Base-by-base conservation (phyloP, 2,329 filamentous ascomycete species). In the Pseudogymnoascus sp. region DNA sequence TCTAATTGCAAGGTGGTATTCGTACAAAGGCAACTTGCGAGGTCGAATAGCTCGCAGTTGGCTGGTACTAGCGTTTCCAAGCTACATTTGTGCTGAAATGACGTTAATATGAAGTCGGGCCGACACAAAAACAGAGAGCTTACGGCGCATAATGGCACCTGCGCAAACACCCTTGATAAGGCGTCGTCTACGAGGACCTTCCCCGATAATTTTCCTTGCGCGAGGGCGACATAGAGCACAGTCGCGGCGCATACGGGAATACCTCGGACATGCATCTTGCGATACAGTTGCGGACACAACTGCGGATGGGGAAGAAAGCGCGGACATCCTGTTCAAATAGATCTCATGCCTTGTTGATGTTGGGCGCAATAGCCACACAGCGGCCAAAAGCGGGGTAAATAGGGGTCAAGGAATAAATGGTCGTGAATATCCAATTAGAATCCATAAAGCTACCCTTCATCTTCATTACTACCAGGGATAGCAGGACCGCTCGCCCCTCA, bases 1-100 rank as follows among this genome's bases (percentile, higher is more conserved):
- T 64, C 31, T 38, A 28, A 40, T 46, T 64, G 67, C 35, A 68
- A 43, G 31, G 60, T 59, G n/a, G 33, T 35, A 50, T 64, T 67
- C 24, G 33, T 63, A 53, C 67, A 69, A 26, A 69, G 40, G 61
- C 67, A 69, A 35, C 64, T 62, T 53, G 16, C 24, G 12, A 62
- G 24, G 7, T 35, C 38, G 16, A 33, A 26, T 19, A 62, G 38
- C 7, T 62, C 38, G n/a, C 60, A 62, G 4, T 6, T n/a, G 40
- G 38, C 40, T 35, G 41, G 28, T 10, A 35, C 19, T n/a, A 62
- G 38, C 60, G 50, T 26, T 24, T 8, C 26, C 10, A 53, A 2
- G 22, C 38, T 37, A 35, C 60, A 62, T 33, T 37, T 53, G 24
- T 50, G 40, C 60, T 62, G n/a, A 12, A 8, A 33, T 12, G 11